Evolutionary conservation across 371 early-diverging fungal genomes (phyloP).

Genomic region (Dinochytrium kinnereticum): DNA sequence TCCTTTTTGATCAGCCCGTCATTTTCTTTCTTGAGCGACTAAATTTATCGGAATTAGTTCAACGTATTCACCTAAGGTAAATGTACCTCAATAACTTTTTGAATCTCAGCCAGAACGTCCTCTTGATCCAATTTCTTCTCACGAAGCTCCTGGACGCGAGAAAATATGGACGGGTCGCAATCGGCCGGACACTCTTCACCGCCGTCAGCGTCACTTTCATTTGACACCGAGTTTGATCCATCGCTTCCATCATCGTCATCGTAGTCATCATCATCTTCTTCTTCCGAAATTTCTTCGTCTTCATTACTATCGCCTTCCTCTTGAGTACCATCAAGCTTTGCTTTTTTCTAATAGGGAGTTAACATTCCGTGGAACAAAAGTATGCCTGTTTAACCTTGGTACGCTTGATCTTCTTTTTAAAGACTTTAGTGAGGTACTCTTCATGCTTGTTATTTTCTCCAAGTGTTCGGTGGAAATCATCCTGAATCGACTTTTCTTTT

Average conservation of each 20-base stretch:
- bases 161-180: conserved; percentile 47
- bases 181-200: conserved; percentile 59
- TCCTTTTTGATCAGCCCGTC: conserved; percentile 61
- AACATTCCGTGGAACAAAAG: not conserved
- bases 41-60: not conserved
- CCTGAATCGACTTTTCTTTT: conserved; percentile 51
- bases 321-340: conserved; percentile 31
- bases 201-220: conserved; percentile 35
- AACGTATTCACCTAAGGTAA: not conserved
- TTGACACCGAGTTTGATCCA: conserved; percentile 29
- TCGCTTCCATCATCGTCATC: conserved; percentile 42
- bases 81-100: conserved; percentile 59
- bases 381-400: conserved; percentile 49
- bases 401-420: conserved; percentile 58
- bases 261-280: conserved; percentile 40
- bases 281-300: conserved; percentile 42
- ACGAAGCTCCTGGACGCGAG: conserved; percentile 47
- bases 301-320: conserved; percentile 40
- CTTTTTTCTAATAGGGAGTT: conserved; percentile 13
- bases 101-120: conserved; percentile 56
- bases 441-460: conserved; percentile 62
- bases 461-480: conserved; percentile 45
- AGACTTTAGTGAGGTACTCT: conserved; percentile 58
- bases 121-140: conserved; percentile 58
- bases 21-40: conserved; percentile 62